Evolutionary conservation across 208 protist genomes (phyloP), one percentile per base, ranked within the genome.

Genomic region (Crithidia fasciculata): DNA sequence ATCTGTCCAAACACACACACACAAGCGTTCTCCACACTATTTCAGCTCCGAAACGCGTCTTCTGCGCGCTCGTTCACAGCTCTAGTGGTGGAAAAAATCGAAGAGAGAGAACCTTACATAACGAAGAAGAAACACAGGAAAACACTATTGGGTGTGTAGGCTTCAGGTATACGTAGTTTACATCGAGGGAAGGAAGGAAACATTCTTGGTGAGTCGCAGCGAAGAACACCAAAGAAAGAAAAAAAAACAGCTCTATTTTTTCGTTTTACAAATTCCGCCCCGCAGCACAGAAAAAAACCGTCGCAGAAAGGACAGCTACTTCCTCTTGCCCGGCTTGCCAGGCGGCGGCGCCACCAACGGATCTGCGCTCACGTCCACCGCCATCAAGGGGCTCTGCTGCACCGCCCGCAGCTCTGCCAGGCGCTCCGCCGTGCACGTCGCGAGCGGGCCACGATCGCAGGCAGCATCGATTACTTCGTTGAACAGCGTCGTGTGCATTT

Each of bases 361-460:
- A 12, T 95, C 91, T 0, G 83, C 74, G 52, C 72, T 78, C 10
- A 65, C 62, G 67, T 96, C 87, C 9, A 94, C 85, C 6, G 82
- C 69, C 59, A 96, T 86, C 49, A 82, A 76, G 40, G 75, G 63
- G 5, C 70, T 75, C 19, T 9, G 63, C 73, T 96, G 91, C 47
- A 96, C 87, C 16, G 45, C 57, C 13, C 52, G 47, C 39, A 94
- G 37, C 54, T 91, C 87, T 10, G 82, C 72, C 58, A 69, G 65
- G 0, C 91, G 91, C 41, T 43, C 47, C 50, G 59, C 56, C 45
- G 75, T 54, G 62, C 89, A 84, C 9, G 83, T 80, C 5, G 81
- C 83, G 7, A 96, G 64, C n/a, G 93, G 84, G 0, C 85, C 84
- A 7, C 92, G 69, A 44, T 80, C 67, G 61, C 83, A 90, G 41